A percentile compares a stretch with the other conserved stretches of the same genome.
Evolutionary conservation across 1,284 basidiomycete species (phyloP).

Genomic region (Puccinia sorghi): DNA sequence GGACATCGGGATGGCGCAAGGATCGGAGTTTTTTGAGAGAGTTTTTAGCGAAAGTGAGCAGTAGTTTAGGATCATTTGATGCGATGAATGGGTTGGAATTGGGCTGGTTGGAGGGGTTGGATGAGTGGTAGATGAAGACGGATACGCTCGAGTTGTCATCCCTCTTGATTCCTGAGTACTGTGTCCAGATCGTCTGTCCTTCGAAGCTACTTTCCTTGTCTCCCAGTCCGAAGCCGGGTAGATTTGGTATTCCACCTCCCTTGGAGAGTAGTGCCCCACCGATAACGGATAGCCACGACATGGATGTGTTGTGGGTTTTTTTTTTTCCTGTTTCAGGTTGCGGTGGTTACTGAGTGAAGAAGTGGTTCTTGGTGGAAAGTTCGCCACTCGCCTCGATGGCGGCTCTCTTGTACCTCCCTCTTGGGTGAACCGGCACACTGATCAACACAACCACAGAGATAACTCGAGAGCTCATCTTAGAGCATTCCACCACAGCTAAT

Average conservation of each 20-base stretch:
- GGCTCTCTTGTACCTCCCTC: no score
- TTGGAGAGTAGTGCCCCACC: constrained; percentile 46
- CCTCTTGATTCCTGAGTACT: constrained; percentile 47
- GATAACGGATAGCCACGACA: constrained; percentile 49
- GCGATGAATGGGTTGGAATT: constrained; percentile 59
- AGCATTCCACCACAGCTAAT: no score
- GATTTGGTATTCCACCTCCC: constrained; percentile 41
- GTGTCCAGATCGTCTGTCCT: constrained; percentile 52
- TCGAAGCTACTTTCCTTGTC: constrained; percentile 52
- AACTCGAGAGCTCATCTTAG: no score
- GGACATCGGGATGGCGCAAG: constrained; percentile 88
- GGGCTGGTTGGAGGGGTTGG: constrained; percentile 17
- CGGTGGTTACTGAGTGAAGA: no score
- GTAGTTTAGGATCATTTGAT: constrained; percentile 64
- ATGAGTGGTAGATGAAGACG: constrained; percentile 70
- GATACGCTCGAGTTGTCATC: constrained; percentile 83
- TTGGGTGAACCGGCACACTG: no score
- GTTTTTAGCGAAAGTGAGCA: constrained; percentile 79
- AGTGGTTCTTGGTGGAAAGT: no score
- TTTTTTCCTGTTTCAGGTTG: no score
- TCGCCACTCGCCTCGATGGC: no score
- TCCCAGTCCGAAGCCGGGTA: constrained; percentile 42
- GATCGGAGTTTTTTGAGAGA: constrained; percentile 85
- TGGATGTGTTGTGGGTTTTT: neutral
- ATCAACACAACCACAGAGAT: no score